Base-by-base conservation (phyloP, 2,329 filamentous ascomycete species). In the Septoria petroselini region DNA sequence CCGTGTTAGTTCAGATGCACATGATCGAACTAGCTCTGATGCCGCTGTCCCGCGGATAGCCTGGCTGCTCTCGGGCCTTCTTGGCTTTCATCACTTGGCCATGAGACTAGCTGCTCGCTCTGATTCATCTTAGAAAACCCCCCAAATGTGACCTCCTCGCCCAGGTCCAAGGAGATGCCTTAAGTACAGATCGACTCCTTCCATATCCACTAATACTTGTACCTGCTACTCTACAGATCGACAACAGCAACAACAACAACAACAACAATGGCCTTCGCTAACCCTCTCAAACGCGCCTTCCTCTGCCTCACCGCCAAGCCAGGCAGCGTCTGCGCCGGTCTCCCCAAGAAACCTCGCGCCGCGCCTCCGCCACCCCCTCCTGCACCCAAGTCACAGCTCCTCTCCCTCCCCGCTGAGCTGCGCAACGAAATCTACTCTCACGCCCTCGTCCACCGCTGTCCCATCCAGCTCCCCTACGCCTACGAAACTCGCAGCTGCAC, bases 381-480 rank as follows among this genome's bases (percentile, higher is more conserved):
- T 12, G 21, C 9, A 14, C 43, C 43, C 17, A 45, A 46, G 33
- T 35, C 45, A 7, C 33, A 40, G 25, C 52, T 54, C 40, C 42
- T 47, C 9, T 51, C 48, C 11, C 39, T 55, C 9, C 49, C 53
- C 3, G 53, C 45, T 6, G 53, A 55, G 30, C 25, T 55, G 14
- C 25, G 50, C 18, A 55, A 55, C 40, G 35, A 49, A 12, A 53
- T 55, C 38, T 55, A 55, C 50, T 30, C 50, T 1, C 46, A 50
- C 12, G 53, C 46, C 9, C 39, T 55, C 12, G 50, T 53, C 1
- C 40, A 38, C 3, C 17, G 14, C 31, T 19, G 18, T 2, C 55
- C 55, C 8, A 53, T 58, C 47, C 41, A 38, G 11, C 50, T 58
- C 2, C 55, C 55, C 1, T 58, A 58, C 47, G 55, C 55, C n/a